Base-by-base conservation (phyloP, 805 yeast species). In the Wickerhamia fluorescens region DNA sequence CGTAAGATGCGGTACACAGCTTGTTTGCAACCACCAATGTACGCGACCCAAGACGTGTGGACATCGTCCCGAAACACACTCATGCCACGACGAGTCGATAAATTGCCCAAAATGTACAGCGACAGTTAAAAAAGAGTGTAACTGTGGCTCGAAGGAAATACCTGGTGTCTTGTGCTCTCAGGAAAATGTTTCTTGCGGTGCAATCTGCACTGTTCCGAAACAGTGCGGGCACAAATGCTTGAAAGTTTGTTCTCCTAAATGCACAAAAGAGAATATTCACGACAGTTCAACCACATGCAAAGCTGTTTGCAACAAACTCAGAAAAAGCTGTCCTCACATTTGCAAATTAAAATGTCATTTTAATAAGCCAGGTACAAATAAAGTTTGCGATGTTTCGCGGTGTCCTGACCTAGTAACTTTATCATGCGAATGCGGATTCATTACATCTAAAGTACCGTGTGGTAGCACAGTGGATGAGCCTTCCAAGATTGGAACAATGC, bases 21-120 rank as follows among this genome's bases (percentile, higher is more conserved):
- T 82, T 4, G 66, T 64, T 7, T 85, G 95, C 55, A 63, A 60
- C 14, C 67, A 71, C 35, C 86, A 72, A 37, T 85, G 95, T 52
- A 53, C 60, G 3, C 61, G 84, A 28, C 61, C 59, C 2, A 62
- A 61, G 19, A 40, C 51, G 0, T 85, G 95, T 65, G 94, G 89
- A 0, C 95, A 85, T 51, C 52, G 63, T 6, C 72, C 68, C 13
- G 80, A 76, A 48, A 64, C 68, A 19, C 96, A 87, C 49, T 54
- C 62, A 19, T 87, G 96, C 49, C 96, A 87, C 49, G 69, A 61
- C n/a, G 76, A 73, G 36, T 62, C 63, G 24, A 63, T 58, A 5
- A 44, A 55, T 3, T 87, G 96, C 53, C 94, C 94, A 0, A 75
- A 74, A 36, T 87, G 96, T 53, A 82, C 94, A 5, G 37, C 40